Base-by-base conservation (phyloP, 768 basidiomycete genomes). In the Auricularia sp. region DNA sequence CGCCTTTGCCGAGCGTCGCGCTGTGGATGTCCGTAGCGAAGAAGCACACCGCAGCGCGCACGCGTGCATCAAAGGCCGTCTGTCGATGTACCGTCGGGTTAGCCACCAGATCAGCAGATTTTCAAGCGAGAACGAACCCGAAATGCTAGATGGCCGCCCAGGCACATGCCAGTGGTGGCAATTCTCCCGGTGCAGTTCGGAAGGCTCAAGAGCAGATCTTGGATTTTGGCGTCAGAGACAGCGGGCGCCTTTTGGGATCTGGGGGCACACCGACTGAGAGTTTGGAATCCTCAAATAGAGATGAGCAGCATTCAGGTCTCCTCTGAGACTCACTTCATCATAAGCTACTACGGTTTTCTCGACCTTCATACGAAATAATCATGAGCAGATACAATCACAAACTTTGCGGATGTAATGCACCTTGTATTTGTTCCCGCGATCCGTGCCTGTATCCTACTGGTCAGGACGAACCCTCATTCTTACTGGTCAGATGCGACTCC, bases 11-110 rank as follows among this genome's bases (percentile, higher is more conserved):
- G 24, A 98, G 85, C 0, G 92, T 86, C 1, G 91, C 91, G 61
- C 81, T 81, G 75, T 98, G 96, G 58, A 98, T 85, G 73, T 96
- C 94, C 16, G 96, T 98, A 1, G 90, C 93, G 71, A 98, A 98
- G 79, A 92, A 98, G 76, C 94, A 97, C 51, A 96, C 90, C 0
- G 91, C 82, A 0, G 95, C 80, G 3, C 92, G 79, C 29, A 97
- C 83, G 39, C 95, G 85, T 4, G 82, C 78, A 73, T 98, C 90
- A 72, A 98, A 94, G 0, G 94, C 91, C 61, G 92, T 92, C 92
- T 95, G 65, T 6, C 29, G 29, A 29, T 29, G 29, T 29, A 29
- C 29, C 29, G 29, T 29, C 29, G 29, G 29, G 29, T 29, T 29
- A 29, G 29, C 29, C 29, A 29, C 29, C 29, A 29, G 29, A 29